These are phyloP conservation scores for Ogataea haglerorum DNA, from an alignment of 805 yeast species.

Conservation along the genomic window DNA sequence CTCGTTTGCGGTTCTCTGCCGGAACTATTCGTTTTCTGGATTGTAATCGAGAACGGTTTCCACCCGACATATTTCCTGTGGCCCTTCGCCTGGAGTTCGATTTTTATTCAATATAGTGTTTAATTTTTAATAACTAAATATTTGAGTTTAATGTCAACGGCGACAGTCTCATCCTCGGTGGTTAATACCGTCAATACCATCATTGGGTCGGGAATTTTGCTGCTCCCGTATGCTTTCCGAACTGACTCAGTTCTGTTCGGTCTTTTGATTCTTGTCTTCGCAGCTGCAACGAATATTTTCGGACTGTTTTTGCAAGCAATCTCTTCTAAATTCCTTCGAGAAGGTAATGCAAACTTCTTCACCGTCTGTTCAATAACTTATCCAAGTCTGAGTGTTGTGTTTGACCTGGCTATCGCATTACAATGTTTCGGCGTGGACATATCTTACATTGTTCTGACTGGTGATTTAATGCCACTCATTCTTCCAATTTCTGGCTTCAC, in stretches of 20 bases:
- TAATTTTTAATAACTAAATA: no score
- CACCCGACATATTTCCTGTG: neutral
- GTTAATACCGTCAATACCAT: slow-evolving; percentile 72
- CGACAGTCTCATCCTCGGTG: slow-evolving; percentile 56
- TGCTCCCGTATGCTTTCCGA: slow-evolving; percentile 69
- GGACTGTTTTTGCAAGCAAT: slow-evolving; percentile 64
- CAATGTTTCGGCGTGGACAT: slow-evolving; percentile 81
- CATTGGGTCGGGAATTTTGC: slow-evolving; percentile 76
- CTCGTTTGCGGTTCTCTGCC: slow-evolving; percentile 38
- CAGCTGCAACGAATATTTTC: slow-evolving; percentile 63
- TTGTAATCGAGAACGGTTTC: slow-evolving; percentile 14
- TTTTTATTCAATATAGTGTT: neutral
- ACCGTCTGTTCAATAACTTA: slow-evolving; percentile 67
- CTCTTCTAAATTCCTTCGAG: slow-evolving; percentile 52
- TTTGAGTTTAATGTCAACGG: neutral
- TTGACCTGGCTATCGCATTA: slow-evolving; percentile 69
- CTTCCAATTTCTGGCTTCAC: slow-evolving; percentile 35
- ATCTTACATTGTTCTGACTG: slow-evolving; percentile 68
- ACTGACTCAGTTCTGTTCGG: slow-evolving; percentile 68
- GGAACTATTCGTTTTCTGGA: slow-evolving; percentile 37
- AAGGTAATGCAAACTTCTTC: slow-evolving; percentile 68
- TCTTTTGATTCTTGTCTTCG: slow-evolving; percentile 48
- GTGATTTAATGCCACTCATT: slow-evolving; percentile 69
- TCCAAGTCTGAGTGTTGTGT: slow-evolving; percentile 65
- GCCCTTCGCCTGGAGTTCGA: neutral